Evolutionary conservation across 306 rosid species (phyloP), one percentile per base, ranked within the genome.

Genomic region (Prunus kanzakura): DNA sequence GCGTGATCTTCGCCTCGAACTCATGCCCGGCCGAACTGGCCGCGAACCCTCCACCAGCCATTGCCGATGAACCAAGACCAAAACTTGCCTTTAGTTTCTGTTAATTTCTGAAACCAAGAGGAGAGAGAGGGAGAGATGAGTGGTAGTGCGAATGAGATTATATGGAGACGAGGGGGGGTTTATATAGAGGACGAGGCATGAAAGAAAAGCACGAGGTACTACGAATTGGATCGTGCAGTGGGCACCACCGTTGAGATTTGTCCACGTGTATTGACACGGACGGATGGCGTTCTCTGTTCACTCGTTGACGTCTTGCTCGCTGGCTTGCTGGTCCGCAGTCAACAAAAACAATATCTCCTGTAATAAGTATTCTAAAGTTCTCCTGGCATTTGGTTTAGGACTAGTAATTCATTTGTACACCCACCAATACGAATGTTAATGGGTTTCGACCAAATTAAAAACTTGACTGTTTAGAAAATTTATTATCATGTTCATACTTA

Each of bases 1-100:
- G 96, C 9, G 98, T 91, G 81, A 91, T 83, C 87, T 91, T 93
- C 19, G 98, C 96, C 80, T 93, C 98, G 30, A 86, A 88, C 19
- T 83, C 91, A 15, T 32, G 46, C 14, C 50, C 69, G 14, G 72
- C 84, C 0, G 64, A 4, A 41, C 70, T 76, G 74, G 57, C 62
- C 3, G 85, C 16, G 54, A 91, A 76, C 3, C 89, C 95, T 83
- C 89, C 91, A 8, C 82, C 91, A 2, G 92, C 73, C 97, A 91
- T 91, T 78, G 19, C 60, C 35, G 35, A 16, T 2, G 1, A 2
- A 2, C 22, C 23, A 51, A 69, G 22, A 29, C 9, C 9, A 38
- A 6, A 16, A 16, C 51, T 14, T 43, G 23, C 22, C 23, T 71
- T 23, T 3, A 30, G 45, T 63, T 6, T 11, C 19, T 23, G 45